These are phyloP conservation scores for Penicillium sp. DNA, from an alignment of 2,329 filamentous ascomycete species.

Conservation along the genomic window DNA sequence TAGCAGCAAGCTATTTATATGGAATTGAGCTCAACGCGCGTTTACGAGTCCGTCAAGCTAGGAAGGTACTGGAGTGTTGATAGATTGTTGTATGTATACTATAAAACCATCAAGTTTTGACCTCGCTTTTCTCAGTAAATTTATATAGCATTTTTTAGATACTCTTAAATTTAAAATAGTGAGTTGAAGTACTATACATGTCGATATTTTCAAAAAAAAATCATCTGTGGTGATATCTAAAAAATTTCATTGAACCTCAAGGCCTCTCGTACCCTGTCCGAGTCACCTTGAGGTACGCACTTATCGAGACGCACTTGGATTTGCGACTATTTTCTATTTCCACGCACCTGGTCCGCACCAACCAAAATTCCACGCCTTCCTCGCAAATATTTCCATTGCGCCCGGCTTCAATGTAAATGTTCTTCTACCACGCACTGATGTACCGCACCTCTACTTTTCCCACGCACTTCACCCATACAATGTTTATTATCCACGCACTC, in stretches of 20 bases:
- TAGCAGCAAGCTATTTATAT: neutral
- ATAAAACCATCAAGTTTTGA: too few species aligned
- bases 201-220: neutral
- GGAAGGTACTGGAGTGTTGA: neutral
- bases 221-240: neutral
- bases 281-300: neutral
- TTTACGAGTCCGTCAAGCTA: too few species aligned
- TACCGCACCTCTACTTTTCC: too few species aligned
- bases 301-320: neutral
- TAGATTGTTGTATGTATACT: neutral
- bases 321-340: accelerated
- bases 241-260: neutral
- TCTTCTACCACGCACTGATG: neutral
- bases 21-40: neutral
- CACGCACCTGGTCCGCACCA: neutral
- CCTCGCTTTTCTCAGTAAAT: neutral
- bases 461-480: neutral
- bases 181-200: neutral
- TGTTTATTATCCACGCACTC: neutral
- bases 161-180: neutral
- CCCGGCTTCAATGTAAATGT: neutral
- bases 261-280: neutral
- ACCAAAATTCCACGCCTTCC: neutral
- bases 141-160: neutral
- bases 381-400: neutral